A percentile compares a stretch with the other conserved stretches of the same genome.
These are phyloP conservation scores for Russula earlei DNA, from an alignment of 768 basidiomycete genomes.

Conservation along the genomic window DNA sequence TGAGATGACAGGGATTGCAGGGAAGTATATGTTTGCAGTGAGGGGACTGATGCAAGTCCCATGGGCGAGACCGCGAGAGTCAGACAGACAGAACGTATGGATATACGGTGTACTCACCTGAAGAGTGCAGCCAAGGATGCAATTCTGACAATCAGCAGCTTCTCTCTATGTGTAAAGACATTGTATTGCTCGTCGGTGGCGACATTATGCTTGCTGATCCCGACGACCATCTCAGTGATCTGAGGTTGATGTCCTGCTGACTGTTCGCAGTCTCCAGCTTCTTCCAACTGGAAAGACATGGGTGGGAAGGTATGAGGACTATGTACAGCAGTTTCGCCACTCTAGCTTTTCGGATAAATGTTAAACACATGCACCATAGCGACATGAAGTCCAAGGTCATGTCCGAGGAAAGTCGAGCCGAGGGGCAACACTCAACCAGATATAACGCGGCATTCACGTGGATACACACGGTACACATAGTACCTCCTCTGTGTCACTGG, in stretches of 20 bases:
- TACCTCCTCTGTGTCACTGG: too few species aligned
- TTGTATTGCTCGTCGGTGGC: conserved; percentile 32
- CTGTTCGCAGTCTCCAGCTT: not conserved
- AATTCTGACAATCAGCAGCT: conserved; percentile 59
- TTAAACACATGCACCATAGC: too few species aligned
- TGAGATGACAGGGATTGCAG: conserved; percentile 64
- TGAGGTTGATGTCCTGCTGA: not conserved
- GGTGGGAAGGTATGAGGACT: not conserved
- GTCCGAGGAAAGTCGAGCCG: too few species aligned
- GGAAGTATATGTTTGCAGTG: conserved; percentile 71
- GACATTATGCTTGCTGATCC: conserved; percentile 9
- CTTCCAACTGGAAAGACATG: not conserved
- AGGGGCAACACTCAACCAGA: too few species aligned
- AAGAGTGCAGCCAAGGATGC: conserved; percentile 52
- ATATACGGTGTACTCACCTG: conserved; percentile 33
- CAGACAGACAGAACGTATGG: not conserved
- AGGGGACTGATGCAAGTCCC: conserved; percentile 41
- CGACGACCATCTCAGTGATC: not conserved
- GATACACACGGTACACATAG: too few species aligned
- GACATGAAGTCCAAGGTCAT: too few species aligned
- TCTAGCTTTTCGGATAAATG: too few species aligned
- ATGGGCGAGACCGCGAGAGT: not conserved
- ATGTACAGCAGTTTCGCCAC: too few species aligned
- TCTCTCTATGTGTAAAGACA: conserved; percentile 46
- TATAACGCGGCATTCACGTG: too few species aligned